Evolutionary conservation across 495 filamentous ascomycete genomes (phyloP).

Genomic region (Hypoxylon subgilvum): DNA sequence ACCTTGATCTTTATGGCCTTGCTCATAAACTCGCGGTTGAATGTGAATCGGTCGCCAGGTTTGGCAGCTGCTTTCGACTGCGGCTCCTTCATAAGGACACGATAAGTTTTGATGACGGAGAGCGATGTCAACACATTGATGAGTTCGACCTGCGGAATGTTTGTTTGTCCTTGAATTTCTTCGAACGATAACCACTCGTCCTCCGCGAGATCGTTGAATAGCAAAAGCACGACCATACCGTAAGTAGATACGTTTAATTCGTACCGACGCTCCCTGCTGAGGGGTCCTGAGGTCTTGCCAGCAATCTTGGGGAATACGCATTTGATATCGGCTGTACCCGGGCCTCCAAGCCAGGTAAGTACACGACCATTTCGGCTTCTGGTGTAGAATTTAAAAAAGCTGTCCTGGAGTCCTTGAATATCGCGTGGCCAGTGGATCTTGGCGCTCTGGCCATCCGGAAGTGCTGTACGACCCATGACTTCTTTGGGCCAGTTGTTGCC

Average conservation of each 20-base stretch:
- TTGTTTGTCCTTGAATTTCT: conserved; percentile 82
- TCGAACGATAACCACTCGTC: conserved; percentile 75
- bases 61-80: conserved; percentile 78
- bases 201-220: conserved; percentile 81
- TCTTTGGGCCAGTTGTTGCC: conserved; percentile 94
- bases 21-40: conserved; percentile 83
- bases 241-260: conserved; percentile 94
- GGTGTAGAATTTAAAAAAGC: conserved; percentile 89
- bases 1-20: conserved; percentile 83
- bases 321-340: conserved; percentile 83
- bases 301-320: conserved; percentile 73
- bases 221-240: conserved; percentile 84
- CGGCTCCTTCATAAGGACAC: conserved; percentile 81
- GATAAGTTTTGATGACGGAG: conserved; percentile 82
- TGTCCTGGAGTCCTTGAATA: conserved; percentile 77
- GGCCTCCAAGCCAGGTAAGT: conserved; percentile 75
- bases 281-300: conserved; percentile 64
- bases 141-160: conserved; percentile 80
- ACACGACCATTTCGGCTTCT: conserved; percentile 84
- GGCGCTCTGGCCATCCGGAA: conserved; percentile 57
- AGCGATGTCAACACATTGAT: conserved; percentile 83
- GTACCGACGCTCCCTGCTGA: conserved; percentile 75
- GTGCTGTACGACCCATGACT: conserved; percentile 63
- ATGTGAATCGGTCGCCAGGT: conserved; percentile 77
- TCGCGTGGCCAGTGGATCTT: conserved; percentile 74